These are phyloP conservation scores for Populus tremula DNA, from an alignment of 345 rosid species.

Conservation along the genomic window DNA sequence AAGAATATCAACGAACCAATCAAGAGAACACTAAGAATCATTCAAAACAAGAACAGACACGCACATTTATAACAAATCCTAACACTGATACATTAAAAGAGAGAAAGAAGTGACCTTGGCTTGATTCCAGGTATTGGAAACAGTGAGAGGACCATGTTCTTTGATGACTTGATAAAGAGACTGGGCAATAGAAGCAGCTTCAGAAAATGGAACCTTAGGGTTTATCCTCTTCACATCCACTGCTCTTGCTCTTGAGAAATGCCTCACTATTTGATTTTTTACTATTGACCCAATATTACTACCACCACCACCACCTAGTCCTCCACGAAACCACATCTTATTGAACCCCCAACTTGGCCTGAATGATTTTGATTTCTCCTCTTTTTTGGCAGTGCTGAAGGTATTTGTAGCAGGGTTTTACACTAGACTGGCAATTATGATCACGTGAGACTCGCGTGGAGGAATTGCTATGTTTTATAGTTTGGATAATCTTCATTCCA, in stretches of 20 bases:
- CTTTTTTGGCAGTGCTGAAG: not conserved
- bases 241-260: slow-evolving; percentile 68
- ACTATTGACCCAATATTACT: slow-evolving; percentile 7
- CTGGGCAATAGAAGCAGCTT: slow-evolving; percentile 69
- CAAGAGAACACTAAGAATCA: no score
- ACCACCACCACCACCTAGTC: not conserved
- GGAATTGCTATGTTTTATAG: rapidly evolving
- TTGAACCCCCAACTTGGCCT: no score
- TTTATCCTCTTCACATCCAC: slow-evolving; percentile 86
- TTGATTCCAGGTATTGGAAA: slow-evolving; percentile 71
- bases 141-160: slow-evolving; percentile 68
- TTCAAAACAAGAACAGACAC: not conserved
- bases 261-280: slow-evolving; percentile 31
- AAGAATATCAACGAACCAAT: no score
- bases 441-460: no score
- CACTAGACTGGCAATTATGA: not conserved
- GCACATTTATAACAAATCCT: not conserved
- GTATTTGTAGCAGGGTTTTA: not conserved
- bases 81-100: not conserved
- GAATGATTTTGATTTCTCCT: not conserved
- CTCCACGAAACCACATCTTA: slow-evolving; percentile 2
- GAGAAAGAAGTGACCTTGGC: slow-evolving; percentile 51
- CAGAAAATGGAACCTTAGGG: slow-evolving; percentile 85
- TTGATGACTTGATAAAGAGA: slow-evolving; percentile 64
- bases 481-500: no score